A percentile compares a stretch with the other conserved stretches of the same genome.
These are phyloP conservation scores for Phaeosphaeriaceae sp. DNA, from an alignment of 2,329 filamentous ascomycete species.

Conservation along the genomic window DNA sequence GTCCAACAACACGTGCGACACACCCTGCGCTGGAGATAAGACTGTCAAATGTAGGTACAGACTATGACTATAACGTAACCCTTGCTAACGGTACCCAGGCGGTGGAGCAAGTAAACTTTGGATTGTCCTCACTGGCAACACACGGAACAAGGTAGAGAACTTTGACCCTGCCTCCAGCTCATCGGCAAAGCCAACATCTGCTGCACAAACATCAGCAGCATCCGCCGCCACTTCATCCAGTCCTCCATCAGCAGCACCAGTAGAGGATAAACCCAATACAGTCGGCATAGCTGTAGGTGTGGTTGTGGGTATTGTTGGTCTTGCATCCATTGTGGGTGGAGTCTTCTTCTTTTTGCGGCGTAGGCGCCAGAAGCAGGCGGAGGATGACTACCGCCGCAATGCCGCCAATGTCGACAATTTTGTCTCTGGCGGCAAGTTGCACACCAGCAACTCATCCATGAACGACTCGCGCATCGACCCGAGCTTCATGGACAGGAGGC, in stretches of 20 bases:
- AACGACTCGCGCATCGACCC: slow-evolving; percentile 87
- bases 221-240: slow-evolving; percentile 46
- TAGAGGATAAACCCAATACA: slow-evolving; percentile 63
- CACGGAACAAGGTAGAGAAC: slow-evolving; percentile 47
- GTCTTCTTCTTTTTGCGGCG: slow-evolving; percentile 77
- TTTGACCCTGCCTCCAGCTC: slow-evolving; percentile 34
- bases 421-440: slow-evolving; percentile 63
- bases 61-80: not conserved
- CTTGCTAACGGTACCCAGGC: slow-evolving; percentile 52
- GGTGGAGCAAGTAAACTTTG: slow-evolving; percentile 62
- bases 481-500: slow-evolving; percentile 77
- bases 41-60: slow-evolving; percentile 68
- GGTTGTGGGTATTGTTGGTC: slow-evolving; percentile 78
- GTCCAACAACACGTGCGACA: slow-evolving; percentile 67
- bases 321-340: slow-evolving; percentile 70
- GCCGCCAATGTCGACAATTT: slow-evolving; percentile 80
- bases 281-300: slow-evolving; percentile 86
- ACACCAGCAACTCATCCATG: slow-evolving; percentile 72
- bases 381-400: slow-evolving; percentile 84
- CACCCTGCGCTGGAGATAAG: slow-evolving; percentile 65
- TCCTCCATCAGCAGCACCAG: slow-evolving; percentile 34
- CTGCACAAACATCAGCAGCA: slow-evolving; percentile 26
- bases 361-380: slow-evolving; percentile 76
- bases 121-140: slow-evolving; percentile 60
- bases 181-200: slow-evolving; percentile 14